Evolutionary conservation across 208 protist genomes (phyloP).

Genomic region (Leishmania major): DNA sequence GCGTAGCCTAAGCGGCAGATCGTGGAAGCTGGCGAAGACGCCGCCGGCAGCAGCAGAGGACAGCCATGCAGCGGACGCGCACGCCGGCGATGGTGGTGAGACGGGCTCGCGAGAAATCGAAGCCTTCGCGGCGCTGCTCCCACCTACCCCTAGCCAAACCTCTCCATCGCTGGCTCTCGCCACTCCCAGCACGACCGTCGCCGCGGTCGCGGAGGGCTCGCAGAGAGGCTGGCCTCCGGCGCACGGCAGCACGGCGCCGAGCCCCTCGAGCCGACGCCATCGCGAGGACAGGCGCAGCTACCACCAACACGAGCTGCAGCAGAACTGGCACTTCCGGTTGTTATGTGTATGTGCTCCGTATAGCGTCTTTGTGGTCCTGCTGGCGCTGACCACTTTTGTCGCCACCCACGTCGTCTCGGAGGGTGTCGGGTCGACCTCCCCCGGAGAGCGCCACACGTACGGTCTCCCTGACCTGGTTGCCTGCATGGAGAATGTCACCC

Average conservation of each 20-base stretch:
- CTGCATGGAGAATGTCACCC: constrained; percentile 23
- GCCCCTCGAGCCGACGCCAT: neutral
- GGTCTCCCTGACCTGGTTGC: constrained; percentile 13
- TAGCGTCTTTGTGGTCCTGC: constrained; percentile 10
- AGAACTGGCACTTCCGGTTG: constrained; percentile 8
- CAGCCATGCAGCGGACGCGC: neutral
- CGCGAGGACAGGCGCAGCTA: neutral
- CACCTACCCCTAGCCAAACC: neutral
- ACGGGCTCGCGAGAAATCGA: neutral
- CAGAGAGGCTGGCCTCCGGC: neutral
- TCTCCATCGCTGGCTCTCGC: neutral
- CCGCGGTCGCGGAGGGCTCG: neutral
- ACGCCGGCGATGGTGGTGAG: neutral
- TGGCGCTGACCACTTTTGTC: constrained; percentile 14
- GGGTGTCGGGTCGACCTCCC: constrained; percentile 14
- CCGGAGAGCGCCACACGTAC: constrained; percentile 20
- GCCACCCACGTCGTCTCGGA: constrained; percentile 15
- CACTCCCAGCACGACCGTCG: neutral
- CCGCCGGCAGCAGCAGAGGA: neutral
- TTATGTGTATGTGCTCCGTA: constrained; percentile 12
- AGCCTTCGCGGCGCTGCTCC: neutral
- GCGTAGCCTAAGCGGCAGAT: neutral
- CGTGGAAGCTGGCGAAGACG: neutral
- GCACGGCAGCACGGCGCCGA: neutral
- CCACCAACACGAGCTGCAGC: neutral